Evolutionary conservation across 2,329 filamentous ascomycete genomes (phyloP), one percentile per base, ranked within the genome.

Genomic region (Thelonectria olida): DNA sequence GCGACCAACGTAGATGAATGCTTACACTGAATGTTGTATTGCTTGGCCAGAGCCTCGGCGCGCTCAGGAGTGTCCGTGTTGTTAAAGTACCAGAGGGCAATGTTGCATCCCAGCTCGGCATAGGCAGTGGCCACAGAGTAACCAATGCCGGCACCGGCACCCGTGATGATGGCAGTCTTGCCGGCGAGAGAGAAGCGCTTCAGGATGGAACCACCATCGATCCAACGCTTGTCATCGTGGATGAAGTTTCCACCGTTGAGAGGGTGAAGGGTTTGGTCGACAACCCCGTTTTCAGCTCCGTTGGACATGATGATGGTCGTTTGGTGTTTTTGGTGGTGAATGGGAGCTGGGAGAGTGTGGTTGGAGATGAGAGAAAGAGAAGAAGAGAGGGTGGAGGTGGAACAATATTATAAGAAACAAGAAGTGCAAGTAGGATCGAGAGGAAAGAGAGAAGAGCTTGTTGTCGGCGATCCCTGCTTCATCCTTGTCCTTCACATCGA

Each of bases 81-180:
- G 73, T 78, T 84, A 69, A 88, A 87, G 72, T 90, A 91, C 86
- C 87, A 90, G 48, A 91, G 83, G 23, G 86, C 88, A 39, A 91
- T 85, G 67, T 90, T 89, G 55, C 87, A 87, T 45, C 89, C 89
- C 19, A 87, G 85, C 72, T 91, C 89, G 15, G 88, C 88, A 39
- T 88, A 82, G 12, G 81, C 87, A 31, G 87, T 78, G 10, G 88
- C 88, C 23, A 91, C 83, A 5, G 83, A 80, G 31, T 88, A 79
- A 41, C 89, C 89, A 64, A 91, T 90, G 28, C 89, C 88, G 17
- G 83, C 83, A 23, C 81, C 87, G 13, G 85, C 86, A 41, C 89
- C 89, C 3, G 87, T 85, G 44, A 91, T 83, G 64, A 91, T 88
- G 44, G 88, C 88, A 5, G 88, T 91, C 70, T 87, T 87, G 48